Percentiles rank a stretch among this genome's conserved stretches.
These are phyloP conservation scores for Areca catechu DNA, from an alignment of 176 grass and related monocot species.

Conservation along the genomic window DNA sequence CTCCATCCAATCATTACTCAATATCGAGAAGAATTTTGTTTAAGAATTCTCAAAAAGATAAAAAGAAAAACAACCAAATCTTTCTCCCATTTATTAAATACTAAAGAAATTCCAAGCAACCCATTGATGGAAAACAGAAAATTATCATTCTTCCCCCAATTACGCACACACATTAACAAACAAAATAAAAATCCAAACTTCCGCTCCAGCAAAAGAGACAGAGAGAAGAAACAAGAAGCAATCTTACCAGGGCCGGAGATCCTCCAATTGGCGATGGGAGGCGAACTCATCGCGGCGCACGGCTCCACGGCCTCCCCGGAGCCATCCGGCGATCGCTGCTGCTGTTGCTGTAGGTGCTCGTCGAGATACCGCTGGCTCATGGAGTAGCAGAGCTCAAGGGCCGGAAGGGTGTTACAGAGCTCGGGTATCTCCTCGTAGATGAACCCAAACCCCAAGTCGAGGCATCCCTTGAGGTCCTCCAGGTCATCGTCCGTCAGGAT, in stretches of 20 bases:
- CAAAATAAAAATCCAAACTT: too few species aligned
- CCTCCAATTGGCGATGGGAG: constrained; percentile 6
- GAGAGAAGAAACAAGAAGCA: background rate
- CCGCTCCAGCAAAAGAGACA: too few species aligned
- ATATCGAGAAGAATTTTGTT: too few species aligned
- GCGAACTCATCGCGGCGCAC: background rate
- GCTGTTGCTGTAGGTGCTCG: background rate
- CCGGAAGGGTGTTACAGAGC: constrained; percentile 12
- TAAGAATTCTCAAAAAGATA: too few species aligned
- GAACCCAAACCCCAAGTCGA: constrained; percentile 16
- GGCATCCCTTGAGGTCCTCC: constrained; percentile 10
- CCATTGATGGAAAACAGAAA: too few species aligned
- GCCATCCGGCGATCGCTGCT: background rate
- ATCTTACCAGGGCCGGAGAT: constrained; percentile 16
- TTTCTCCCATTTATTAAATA: too few species aligned
- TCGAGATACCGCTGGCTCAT: constrained; percentile 8
- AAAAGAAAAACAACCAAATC: too few species aligned
- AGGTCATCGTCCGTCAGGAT: constrained; percentile 14
- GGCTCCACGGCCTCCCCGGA: background rate
- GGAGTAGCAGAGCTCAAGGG: constrained; percentile 18
- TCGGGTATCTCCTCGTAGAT: constrained; percentile 11
- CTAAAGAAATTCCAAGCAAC: too few species aligned
- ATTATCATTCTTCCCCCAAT: too few species aligned
- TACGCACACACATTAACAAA: too few species aligned
- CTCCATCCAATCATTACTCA: too few species aligned